These are phyloP conservation scores for Agarophyton chilense DNA, from an alignment of 23 red algal species.

Conservation along the genomic window DNA sequence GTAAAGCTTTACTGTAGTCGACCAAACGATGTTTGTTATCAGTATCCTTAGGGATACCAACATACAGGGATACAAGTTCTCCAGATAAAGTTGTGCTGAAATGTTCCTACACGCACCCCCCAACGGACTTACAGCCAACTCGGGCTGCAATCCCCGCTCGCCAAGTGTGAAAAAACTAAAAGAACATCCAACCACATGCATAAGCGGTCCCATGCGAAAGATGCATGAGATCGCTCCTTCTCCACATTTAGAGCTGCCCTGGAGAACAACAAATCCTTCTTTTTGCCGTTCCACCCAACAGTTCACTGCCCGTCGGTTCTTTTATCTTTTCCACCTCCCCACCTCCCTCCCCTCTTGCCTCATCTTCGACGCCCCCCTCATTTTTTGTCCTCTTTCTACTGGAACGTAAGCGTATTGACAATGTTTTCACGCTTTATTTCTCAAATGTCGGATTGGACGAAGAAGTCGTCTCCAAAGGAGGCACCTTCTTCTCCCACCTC, in stretches of 20 bases:
- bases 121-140: neutral
- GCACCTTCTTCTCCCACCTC: neutral
- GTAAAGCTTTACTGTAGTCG: too few relatives aligned
- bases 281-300: too few relatives aligned
- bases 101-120: too few relatives aligned
- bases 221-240: neutral
- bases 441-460: constrained; percentile 42
- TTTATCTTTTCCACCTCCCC: neutral
- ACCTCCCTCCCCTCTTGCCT: neutral
- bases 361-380: neutral
- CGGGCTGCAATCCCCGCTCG: neutral
- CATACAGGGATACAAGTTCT: too few relatives aligned
- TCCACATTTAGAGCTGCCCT: neutral
- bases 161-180: neutral
- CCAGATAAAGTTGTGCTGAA: too few relatives aligned
- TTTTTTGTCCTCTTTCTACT: neutral
- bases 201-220: neutral
- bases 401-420: neutral
- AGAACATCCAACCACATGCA: neutral
- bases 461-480: neutral
- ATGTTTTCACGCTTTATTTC: constrained; percentile 39
- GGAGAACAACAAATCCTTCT: neutral
- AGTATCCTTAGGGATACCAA: too few relatives aligned
- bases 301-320: neutral
- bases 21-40: too few relatives aligned